These are phyloP conservation scores for Wallacemonas rigidus DNA, from an alignment of 208 protist species.

Conservation along the genomic window DNA sequence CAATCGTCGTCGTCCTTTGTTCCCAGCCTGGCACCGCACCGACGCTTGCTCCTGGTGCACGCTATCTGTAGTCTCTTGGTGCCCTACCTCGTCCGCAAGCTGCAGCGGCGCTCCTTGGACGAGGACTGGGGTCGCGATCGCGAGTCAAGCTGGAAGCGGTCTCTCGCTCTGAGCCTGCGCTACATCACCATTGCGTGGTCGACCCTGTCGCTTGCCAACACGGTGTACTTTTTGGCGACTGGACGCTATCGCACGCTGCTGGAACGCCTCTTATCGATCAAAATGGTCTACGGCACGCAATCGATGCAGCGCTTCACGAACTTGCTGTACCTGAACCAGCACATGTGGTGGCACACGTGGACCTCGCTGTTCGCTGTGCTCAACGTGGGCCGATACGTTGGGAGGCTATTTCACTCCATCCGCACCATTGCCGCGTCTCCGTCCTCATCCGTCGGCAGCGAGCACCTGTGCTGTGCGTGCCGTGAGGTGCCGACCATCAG, in stretches of 20 bases:
- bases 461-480: constrained; percentile 82
- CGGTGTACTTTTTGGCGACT: constrained; percentile 83
- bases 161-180: constrained; percentile 48
- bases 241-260: constrained; percentile 84
- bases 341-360: constrained; percentile 82
- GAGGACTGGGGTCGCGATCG: constrained; percentile 73
- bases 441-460: constrained; percentile 23
- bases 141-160: constrained; percentile 27
- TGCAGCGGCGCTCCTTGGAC: constrained; percentile 72
- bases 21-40: constrained; percentile 64
- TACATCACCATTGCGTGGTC: constrained; percentile 53
- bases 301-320: constrained; percentile 80
- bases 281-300: constrained; percentile 87
- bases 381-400: constrained; percentile 69
- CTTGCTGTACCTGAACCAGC: constrained; percentile 89
- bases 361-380: constrained; percentile 75
- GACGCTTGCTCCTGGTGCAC: constrained; percentile 69
- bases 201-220: constrained; percentile 75
- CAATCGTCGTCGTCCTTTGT: constrained; percentile 51
- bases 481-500: constrained; percentile 54
- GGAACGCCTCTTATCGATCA: constrained; percentile 81
- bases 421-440: constrained; percentile 34
- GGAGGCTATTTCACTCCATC: constrained; percentile 48
- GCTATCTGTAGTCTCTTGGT: constrained; percentile 66
- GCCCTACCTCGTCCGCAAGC: constrained; percentile 77